These are phyloP conservation scores for Rhizophagus clarus DNA, from an alignment of 192 early-diverging fungal species.

Conservation along the genomic window DNA sequence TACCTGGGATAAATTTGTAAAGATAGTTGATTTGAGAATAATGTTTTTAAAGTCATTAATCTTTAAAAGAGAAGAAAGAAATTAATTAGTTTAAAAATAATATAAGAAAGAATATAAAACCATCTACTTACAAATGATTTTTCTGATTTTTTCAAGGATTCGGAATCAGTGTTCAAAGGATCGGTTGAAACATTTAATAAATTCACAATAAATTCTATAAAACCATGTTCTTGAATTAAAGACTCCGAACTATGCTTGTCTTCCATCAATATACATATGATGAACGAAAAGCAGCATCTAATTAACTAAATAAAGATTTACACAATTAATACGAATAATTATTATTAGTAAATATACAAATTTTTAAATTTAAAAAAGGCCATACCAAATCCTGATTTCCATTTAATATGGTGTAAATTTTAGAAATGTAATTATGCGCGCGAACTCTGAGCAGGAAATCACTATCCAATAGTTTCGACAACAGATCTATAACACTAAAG, in stretches of 20 bases:
- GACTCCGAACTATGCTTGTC: conserved; percentile 5
- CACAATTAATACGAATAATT: neutral
- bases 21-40: neutral
- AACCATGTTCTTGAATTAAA: conserved; percentile 3
- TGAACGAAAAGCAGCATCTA: conserved; percentile 14
- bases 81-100: neutral
- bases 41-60: conserved; percentile 17
- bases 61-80: neutral
- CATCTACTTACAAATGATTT: neutral
- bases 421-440: conserved; percentile 19
- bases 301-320: conserved; percentile 17
- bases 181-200: neutral
- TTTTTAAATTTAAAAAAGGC: neutral
- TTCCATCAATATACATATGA: conserved; percentile 20
- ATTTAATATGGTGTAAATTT: conserved; percentile 2
- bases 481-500: neutral
- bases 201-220: conserved; percentile 14
- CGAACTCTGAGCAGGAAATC: conserved; percentile 20
- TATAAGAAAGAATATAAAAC: neutral
- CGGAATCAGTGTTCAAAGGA: neutral
- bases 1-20: conserved; percentile 10
- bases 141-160: conserved; percentile 11
- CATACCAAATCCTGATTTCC: conserved; percentile 20
- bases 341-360: neutral
- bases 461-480: conserved; percentile 5